phyloP scores from a whole-genome alignment of 345 rosid genomes.

The Viola odorata region DNA sequence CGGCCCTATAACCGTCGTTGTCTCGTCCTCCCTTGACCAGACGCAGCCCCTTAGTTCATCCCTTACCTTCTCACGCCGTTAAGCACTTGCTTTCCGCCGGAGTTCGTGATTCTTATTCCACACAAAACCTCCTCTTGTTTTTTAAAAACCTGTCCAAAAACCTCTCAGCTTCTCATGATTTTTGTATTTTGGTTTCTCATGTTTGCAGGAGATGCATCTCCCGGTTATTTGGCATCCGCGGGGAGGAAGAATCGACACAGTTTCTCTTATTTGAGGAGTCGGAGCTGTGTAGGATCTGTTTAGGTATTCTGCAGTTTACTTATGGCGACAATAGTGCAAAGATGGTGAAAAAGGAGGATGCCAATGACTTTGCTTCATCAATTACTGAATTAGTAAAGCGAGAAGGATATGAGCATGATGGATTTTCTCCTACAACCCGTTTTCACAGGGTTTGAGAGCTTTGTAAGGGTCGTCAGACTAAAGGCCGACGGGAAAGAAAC shows the following conservation, averaged over 20 bases:
- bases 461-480: too few species aligned
- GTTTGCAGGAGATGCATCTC: slow-evolving; percentile 71
- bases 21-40: slow-evolving; percentile 16
- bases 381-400: slow-evolving; percentile 55
- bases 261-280: slow-evolving; percentile 20
- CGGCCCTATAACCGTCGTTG: background rate
- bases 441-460: too few species aligned
- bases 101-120: slow-evolving; percentile 28
- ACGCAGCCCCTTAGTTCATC: slow-evolving; percentile 36
- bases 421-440: slow-evolving; percentile 30
- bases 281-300: slow-evolving; percentile 50
- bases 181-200: slow-evolving; percentile 29
- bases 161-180: background rate
- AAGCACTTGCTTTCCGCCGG: slow-evolving; percentile 51
- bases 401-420: slow-evolving; percentile 53
- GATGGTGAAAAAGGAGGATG: slow-evolving; percentile 31
- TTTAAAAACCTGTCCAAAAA: background rate
- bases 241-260: slow-evolving; percentile 25
- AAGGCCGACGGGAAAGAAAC: too few species aligned
- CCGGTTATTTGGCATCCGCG: slow-evolving; percentile 50
- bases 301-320: slow-evolving; percentile 71
- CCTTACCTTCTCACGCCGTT: slow-evolving; percentile 50
- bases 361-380: slow-evolving; percentile 36
- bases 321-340: slow-evolving; percentile 34
- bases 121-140: background rate